A percentile compares a stretch with the other conserved stretches of the same genome.
Conservation (phyloP, 1,284 basidiomycete species). For the Ustilago shanxiensis region DNA sequence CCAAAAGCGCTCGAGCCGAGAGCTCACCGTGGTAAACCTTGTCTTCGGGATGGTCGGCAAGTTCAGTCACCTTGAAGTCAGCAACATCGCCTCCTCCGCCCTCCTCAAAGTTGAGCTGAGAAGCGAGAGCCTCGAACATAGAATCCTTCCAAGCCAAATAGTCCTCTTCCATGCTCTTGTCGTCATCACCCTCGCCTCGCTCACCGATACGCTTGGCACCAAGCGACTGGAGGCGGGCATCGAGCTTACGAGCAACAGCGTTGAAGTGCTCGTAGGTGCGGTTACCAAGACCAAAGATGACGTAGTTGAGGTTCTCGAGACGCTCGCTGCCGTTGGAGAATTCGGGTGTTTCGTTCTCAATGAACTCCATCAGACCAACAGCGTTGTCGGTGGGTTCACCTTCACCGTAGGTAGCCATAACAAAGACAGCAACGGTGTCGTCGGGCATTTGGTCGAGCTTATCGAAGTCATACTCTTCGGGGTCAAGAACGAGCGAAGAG, state of each 20-base stretch:
- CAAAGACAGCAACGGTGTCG: conserved; percentile 88
- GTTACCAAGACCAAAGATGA: conserved; percentile 94
- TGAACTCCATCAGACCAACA: conserved; percentile 91
- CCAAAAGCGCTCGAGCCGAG: conserved; percentile 80
- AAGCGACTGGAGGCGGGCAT: conserved; percentile 80
- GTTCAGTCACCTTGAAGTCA: conserved; percentile 91
- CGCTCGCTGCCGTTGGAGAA: conserved; percentile 84
- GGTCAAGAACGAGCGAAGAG: conserved; percentile 67
- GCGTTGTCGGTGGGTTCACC: conserved; percentile 99
- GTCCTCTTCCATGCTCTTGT: conserved; percentile 99
- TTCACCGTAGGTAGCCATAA: conserved; percentile 98
- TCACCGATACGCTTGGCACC: conserved; percentile 89
- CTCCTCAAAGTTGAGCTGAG: conserved; percentile 88
- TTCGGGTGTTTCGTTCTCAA: conserved; percentile 86
- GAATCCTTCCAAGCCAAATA: conserved; percentile 99
- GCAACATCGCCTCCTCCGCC: conserved; percentile 94
- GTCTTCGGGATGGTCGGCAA: conserved; percentile 71
- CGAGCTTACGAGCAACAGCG: conserved; percentile 84
- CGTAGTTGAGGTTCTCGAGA: conserved; percentile 90
- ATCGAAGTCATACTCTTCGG: conserved; percentile 85
- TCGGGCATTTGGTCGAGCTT: conserved; percentile 91
- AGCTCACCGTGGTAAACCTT: conserved; percentile 69
- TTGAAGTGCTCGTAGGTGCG: conserved; percentile 87
- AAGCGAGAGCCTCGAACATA: conserved; percentile 91
- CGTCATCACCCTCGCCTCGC: conserved; percentile 96